Base-by-base conservation (phyloP, 768 basidiomycete species). In the Russula vinacea region DNA sequence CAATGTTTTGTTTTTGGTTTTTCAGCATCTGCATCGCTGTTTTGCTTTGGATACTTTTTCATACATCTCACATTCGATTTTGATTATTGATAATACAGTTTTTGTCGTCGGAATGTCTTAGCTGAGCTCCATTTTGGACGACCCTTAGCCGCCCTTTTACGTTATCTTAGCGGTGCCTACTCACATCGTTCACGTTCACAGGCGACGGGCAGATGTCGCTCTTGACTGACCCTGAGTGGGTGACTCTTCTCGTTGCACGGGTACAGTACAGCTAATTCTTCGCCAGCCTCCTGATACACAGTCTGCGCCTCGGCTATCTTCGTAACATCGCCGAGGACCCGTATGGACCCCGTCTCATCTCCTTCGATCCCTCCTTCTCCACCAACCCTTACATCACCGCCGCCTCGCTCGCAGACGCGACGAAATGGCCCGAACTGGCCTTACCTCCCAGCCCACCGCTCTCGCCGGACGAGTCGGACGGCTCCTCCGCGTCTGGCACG, bases 261-360 rank as follows among this genome's bases (percentile, higher is more conserved):
- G 19, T 19, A 13, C 29, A n/a, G 19, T 9, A 35, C 29, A 56
- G 16, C 62, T 58, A 44, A 63, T 26, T 40, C 37, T 50, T 13
- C n/a, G 5, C 32, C 60, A 88, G 86, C 52, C 85, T 87, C 72
- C 79, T 96, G 42, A 89, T 95, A 9, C 95, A 97, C 73, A 85
- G 83, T 67, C 79, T 97, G 6, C 87, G 94, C 6, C 78, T 98
- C 32, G 85, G 88, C 14, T 94, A 94, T 72, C 80, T 98, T n/a
- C 89, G 93, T 65, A 85, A 88, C 69, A 85, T 93, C 68, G 86
- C 92, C 45, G 89, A 93, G 62, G 94, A 97, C 71, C 86, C 88
- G 1, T 92, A 94, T 71, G 90, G 90, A 16, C 77, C 86, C 0
- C 84, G 92, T 35, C 80, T 96, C 71, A 87, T 97, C 69, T 84